A percentile compares a stretch with the other conserved stretches of the same genome.
These are phyloP conservation scores for Acmispon strigosus DNA, from an alignment of 306 rosid species.

Conservation along the genomic window DNA sequence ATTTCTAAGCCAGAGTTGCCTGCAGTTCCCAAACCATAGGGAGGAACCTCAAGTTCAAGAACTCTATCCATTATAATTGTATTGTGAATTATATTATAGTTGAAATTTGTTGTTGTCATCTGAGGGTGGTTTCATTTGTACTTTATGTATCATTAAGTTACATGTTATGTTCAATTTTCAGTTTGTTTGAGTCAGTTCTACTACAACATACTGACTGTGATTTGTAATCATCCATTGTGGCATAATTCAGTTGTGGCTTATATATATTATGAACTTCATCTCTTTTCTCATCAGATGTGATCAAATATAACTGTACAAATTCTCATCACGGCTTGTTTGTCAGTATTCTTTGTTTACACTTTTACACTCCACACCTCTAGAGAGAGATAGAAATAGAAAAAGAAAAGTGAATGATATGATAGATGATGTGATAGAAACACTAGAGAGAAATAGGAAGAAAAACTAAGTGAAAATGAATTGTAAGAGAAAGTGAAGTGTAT, in stretches of 20 bases:
- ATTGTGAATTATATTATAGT: too few species aligned
- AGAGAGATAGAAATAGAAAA: too few species aligned
- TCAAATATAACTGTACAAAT: too few species aligned
- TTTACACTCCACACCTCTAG: too few species aligned
- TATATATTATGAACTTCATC: neutral
- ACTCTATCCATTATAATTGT: neutral
- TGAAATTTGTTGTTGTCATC: neutral
- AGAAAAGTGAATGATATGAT: too few species aligned
- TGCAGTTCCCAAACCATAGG: neutral
- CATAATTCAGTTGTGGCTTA: neutral
- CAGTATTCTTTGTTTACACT: neutral
- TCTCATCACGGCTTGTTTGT: neutral
- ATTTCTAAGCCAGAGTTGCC: conserved; percentile 13
- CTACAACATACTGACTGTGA: neutral
- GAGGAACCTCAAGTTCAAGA: neutral
- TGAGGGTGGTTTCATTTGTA: conserved; percentile 9
- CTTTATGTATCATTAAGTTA: neutral
- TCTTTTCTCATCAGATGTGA: neutral
- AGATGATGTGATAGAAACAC: too few species aligned
- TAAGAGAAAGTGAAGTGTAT: too few species aligned
- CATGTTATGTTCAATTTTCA: conserved; percentile 7
- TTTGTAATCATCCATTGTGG: neutral
- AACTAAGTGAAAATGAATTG: too few species aligned
- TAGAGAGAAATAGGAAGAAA: too few species aligned
- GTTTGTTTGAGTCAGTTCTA: conserved; percentile 1